Evolutionary conservation across 1,284 basidiomycete genomes (phyloP), one percentile per base, ranked within the genome.

Genomic region (Omphalotus olearius): DNA sequence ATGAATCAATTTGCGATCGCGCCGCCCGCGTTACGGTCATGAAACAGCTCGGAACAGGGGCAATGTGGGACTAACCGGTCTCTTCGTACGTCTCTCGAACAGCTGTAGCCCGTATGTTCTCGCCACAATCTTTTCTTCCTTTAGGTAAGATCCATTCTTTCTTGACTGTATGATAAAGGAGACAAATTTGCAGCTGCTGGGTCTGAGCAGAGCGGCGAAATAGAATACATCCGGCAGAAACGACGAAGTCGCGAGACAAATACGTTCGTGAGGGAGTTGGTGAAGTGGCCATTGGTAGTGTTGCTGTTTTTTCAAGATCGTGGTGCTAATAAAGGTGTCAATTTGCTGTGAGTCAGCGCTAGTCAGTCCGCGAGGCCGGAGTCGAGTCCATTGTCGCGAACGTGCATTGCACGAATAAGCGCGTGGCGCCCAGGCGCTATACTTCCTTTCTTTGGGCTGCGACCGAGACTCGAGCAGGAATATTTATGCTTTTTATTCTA

Each of bases 11-110:
- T 33, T 7, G 30, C 30, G 30, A 9, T 33, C 30, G 7, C 13
- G 30, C 9, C 23, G 30, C 30, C 30, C 13, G 28, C 35, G 30
- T 16, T 11, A 23, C 17, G 39, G 33, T 37, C 20, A 30, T 35
- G 4, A 17, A 33, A 35, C 28, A 37, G 23, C 6, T 25, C 16
- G 37, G 40, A 13, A 9, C 4, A 33, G 30, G 13, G 30, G 13
- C 30, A 33, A 10, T 9, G 9, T 28, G 26, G 10, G 9, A 47
- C 45, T 42, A n/a, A 51, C 53, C 53, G 0, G 79, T 81, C 63
- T 83, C 82, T 58, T 83, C 81, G 59, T 71, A 76, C 0, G 79
- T 80, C 62, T 83, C 82, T 16, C 81, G 70, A 7, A 77, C 57
- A 0, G 80, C 80, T 0, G 80, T 69, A 1, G 58, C 58, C 41